Percentiles rank a stretch among this genome's conserved stretches.
phyloP scores from a whole-genome alignment of 2,329 filamentous ascomycete genomes.

The Keithomyces neogunnii region DNA sequence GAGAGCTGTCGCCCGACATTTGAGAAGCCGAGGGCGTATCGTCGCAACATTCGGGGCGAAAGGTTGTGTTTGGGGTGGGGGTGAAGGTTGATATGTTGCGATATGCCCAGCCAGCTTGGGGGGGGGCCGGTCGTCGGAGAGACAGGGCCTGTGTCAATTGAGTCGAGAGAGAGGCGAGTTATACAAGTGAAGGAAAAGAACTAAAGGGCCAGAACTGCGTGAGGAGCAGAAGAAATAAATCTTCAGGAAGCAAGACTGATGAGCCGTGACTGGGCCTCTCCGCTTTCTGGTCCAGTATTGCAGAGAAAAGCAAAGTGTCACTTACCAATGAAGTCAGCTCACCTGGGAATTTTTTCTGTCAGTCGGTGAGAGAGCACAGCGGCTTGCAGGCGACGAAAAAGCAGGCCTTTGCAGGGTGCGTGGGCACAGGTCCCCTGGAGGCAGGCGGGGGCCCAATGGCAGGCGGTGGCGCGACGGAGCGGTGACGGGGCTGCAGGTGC shows the following conservation, averaged over 20 bases:
- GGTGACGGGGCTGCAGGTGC: constrained; percentile 11
- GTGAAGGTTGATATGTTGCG: constrained; percentile 3
- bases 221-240: constrained; percentile 1
- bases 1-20: constrained; percentile 38
- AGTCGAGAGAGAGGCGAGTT: background rate
- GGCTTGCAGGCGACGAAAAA: background rate
- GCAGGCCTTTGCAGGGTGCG: constrained; percentile 1
- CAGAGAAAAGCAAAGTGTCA: background rate
- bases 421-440: constrained; percentile 1
- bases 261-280: background rate
- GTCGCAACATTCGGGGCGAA: constrained; percentile 31
- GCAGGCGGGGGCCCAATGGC: constrained; percentile 12
- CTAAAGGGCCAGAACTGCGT: background rate
- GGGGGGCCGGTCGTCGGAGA: too few relatives aligned
- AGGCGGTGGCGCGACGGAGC: constrained; percentile 10
- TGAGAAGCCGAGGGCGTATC: constrained; percentile 47
- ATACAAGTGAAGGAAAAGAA: background rate
- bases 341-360: background rate
- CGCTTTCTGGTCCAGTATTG: background rate
- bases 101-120: too few relatives aligned
- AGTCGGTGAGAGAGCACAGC: constrained; percentile 8
- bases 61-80: background rate
- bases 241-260: constrained; percentile 1
- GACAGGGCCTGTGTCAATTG: background rate
- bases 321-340: background rate